Conservation (phyloP, 352 stramenopile species). For the Globisporangium nagaii region DNA sequence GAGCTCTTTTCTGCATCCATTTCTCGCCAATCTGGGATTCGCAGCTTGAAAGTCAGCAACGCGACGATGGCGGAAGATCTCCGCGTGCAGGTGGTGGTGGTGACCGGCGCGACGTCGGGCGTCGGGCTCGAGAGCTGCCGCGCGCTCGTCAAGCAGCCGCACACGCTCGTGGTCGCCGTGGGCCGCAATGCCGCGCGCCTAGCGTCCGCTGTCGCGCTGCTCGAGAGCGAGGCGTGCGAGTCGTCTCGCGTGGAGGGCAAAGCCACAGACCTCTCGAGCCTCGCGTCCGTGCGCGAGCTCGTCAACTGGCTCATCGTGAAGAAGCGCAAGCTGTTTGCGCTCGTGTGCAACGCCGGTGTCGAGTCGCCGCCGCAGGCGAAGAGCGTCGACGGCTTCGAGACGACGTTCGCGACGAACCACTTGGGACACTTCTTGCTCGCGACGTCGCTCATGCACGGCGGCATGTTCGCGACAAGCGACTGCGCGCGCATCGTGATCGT, state of each 20-base stretch:
- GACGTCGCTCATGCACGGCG: slow-evolving; percentile 18
- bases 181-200: slow-evolving; percentile 17
- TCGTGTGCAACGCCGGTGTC: slow-evolving; percentile 34
- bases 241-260: slow-evolving; percentile 11
- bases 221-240: slow-evolving; percentile 8
- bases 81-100: slow-evolving; percentile 16
- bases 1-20: not conserved
- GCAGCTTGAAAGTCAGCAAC: too few relatives aligned
- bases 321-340: slow-evolving; percentile 20
- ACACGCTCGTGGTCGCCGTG: slow-evolving; percentile 21
- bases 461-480: slow-evolving; percentile 12
- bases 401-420: slow-evolving; percentile 37
- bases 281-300: slow-evolving; percentile 19
- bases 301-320: slow-evolving; percentile 17
- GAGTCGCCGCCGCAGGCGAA: slow-evolving; percentile 16
- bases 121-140: slow-evolving; percentile 28
- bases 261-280: slow-evolving; percentile 18
- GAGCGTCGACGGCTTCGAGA: slow-evolving; percentile 28
- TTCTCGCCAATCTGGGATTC: too few relatives aligned
- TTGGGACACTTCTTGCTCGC: slow-evolving; percentile 33
- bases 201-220: slow-evolving; percentile 12
- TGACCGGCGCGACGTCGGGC: slow-evolving; percentile 28
- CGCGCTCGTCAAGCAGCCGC: slow-evolving; percentile 10
- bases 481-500: slow-evolving; percentile 29
- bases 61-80: not conserved